Percentiles rank a stretch among this genome's conserved stretches.
phyloP scores from a whole-genome alignment of 768 basidiomycete genomes.

The Galerina sulciceps region DNA sequence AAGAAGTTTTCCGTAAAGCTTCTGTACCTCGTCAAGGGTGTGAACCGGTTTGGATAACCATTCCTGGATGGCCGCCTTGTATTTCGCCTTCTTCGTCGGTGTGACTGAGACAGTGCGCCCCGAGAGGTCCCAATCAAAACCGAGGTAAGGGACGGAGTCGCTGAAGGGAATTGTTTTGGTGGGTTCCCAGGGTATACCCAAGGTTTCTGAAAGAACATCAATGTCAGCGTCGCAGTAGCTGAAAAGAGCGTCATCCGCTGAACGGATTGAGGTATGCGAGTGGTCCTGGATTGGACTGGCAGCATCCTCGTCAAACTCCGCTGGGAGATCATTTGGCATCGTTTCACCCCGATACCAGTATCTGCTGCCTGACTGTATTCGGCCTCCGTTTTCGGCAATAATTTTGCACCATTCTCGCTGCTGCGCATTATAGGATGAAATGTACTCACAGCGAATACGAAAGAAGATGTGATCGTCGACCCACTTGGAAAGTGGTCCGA shows the following conservation, averaged over 20 bases:
- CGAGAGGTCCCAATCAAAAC: slow-evolving; percentile 28
- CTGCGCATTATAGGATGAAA: background rate
- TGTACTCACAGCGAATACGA: slow-evolving; percentile 18
- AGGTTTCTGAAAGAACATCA: slow-evolving; percentile 26
- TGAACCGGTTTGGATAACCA: slow-evolving; percentile 30
- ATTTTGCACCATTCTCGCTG: background rate
- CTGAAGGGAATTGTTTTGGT: slow-evolving; percentile 24
- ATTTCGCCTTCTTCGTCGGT: slow-evolving; percentile 22
- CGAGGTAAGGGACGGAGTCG: slow-evolving; percentile 18
- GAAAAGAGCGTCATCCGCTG: slow-evolving; percentile 16
- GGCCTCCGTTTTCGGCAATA: background rate
- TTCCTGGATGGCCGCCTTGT: slow-evolving; percentile 24
- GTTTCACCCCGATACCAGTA: slow-evolving; percentile 10
- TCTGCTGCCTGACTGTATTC: background rate
- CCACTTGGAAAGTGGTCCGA: slow-evolving; percentile 33
- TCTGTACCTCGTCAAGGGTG: slow-evolving; percentile 33
- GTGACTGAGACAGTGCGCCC: slow-evolving; percentile 16
- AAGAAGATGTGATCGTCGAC: slow-evolving; percentile 38
- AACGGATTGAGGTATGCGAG: slow-evolving; percentile 14
- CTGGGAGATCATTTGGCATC: slow-evolving; percentile 15
- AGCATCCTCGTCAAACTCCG: slow-evolving; percentile 30
- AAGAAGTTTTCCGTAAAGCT: slow-evolving; percentile 43
- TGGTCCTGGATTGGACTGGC: background rate
- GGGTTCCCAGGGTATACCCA: slow-evolving; percentile 33
- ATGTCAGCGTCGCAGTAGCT: slow-evolving; percentile 33